phyloP scores from a whole-genome alignment of 2,329 filamentous ascomycete genomes.

The Aspergillus clavatus region DNA sequence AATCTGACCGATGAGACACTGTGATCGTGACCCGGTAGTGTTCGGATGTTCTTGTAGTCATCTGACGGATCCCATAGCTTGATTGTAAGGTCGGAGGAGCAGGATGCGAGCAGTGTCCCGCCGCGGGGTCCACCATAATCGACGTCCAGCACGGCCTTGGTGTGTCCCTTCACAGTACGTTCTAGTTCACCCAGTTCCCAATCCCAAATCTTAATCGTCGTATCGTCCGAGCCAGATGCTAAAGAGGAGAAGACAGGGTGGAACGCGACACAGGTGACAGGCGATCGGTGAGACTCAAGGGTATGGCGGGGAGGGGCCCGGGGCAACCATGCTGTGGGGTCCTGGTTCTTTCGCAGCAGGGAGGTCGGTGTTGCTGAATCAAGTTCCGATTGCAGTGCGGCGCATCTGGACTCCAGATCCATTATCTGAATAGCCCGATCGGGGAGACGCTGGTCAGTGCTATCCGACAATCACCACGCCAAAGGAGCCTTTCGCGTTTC shows the following conservation, averaged over 20 bases:
- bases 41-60: slow-evolving; percentile 93
- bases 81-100: slow-evolving; percentile 85
- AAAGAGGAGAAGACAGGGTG: slow-evolving; percentile 88
- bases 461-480: not conserved
- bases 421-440: slow-evolving; percentile 60
- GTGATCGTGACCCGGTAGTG: slow-evolving; percentile 85
- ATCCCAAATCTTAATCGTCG: slow-evolving; percentile 95
- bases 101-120: slow-evolving; percentile 73
- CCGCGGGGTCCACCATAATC: slow-evolving; percentile 85
- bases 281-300: slow-evolving; percentile 73
- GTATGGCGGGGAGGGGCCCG: slow-evolving; percentile 73
- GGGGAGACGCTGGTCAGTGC: slow-evolving; percentile 8
- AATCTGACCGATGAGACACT: slow-evolving; percentile 86
- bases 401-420: slow-evolving; percentile 76
- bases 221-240: slow-evolving; percentile 86
- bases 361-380: slow-evolving; percentile 77
- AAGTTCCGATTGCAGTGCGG: slow-evolving; percentile 72
- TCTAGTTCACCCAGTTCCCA: slow-evolving; percentile 92
- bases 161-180: slow-evolving; percentile 86
- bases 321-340: slow-evolving; percentile 84
- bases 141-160: slow-evolving; percentile 78
- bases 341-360: slow-evolving; percentile 72
- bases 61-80: slow-evolving; percentile 91
- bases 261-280: slow-evolving; percentile 84
- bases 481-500: not conserved